Conservation (phyloP, 2,329 filamentous ascomycete species). For the Pseudocercospora vitis region DNA sequence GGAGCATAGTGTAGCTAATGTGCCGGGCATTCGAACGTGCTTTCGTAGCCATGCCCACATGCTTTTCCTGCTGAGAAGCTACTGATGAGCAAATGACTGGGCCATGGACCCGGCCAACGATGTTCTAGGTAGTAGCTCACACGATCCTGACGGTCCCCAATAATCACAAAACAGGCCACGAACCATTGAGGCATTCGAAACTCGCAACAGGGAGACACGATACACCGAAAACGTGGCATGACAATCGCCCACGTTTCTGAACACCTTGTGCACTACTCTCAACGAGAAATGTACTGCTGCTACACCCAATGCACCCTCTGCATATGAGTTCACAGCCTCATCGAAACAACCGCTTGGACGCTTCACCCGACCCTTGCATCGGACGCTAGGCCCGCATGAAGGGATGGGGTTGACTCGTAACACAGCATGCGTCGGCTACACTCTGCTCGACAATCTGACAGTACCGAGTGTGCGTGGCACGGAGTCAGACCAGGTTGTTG, state of each 20-base stretch:
- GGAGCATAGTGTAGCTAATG: neutral
- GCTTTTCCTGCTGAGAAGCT: neutral
- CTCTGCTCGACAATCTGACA: neutral
- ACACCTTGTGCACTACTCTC: neutral
- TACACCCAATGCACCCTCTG: neutral
- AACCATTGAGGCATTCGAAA: too few relatives aligned
- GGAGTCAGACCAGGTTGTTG: neutral
- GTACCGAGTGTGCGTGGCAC: neutral
- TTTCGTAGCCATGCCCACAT: too few relatives aligned
- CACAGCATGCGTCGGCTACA: neutral
- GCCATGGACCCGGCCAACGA: too few relatives aligned
- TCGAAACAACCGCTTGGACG: neutral
- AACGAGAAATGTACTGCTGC: neutral
- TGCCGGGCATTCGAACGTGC: neutral
- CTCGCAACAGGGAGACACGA: neutral
- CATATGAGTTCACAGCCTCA: neutral
- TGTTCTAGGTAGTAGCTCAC: too few relatives aligned
- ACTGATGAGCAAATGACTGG: neutral
- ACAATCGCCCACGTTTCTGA: neutral
- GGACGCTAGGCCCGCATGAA: slow-evolving; percentile 1
- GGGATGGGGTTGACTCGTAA: neutral
- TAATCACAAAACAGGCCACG: too few relatives aligned
- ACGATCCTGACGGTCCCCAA: too few relatives aligned
- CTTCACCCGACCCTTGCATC: neutral
- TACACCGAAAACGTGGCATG: neutral